Conservation (phyloP, 2,329 filamentous ascomycete species). For the Cercospora sp. region DNA sequence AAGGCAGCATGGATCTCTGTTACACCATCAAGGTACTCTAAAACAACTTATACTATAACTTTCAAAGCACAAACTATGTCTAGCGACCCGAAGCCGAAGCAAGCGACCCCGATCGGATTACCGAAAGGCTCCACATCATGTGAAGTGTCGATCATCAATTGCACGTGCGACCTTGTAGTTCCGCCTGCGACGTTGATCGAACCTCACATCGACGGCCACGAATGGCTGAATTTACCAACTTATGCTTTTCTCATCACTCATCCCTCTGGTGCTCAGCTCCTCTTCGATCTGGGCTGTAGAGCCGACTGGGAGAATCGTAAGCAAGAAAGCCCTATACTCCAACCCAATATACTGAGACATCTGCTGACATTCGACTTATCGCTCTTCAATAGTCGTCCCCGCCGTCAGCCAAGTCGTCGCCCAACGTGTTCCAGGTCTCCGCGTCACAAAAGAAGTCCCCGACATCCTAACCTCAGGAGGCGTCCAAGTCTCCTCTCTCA, state of each 20-base stretch:
- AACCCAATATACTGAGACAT: neutral
- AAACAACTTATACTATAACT: neutral
- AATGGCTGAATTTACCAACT: conserved; percentile 26
- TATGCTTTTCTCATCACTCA: conserved; percentile 24
- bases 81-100: conserved; percentile 13
- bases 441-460: conserved; percentile 34
- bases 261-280: conserved; percentile 35
- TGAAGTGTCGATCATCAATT: conserved; percentile 26
- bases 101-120: conserved; percentile 20
- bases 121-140: conserved; percentile 22
- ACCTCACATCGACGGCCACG: conserved; percentile 54
- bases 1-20: neutral
- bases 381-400: conserved; percentile 25
- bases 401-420: conserved; percentile 19
- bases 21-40: conserved; percentile 14
- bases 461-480: conserved; percentile 41
- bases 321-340: neutral
- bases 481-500: conserved; percentile 37
- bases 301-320: conserved; percentile 44
- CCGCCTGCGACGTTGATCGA: conserved; percentile 69
- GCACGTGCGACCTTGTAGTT: conserved; percentile 23
- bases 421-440: conserved; percentile 27
- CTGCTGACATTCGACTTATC: neutral
- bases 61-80: conserved; percentile 20
- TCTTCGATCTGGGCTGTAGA: conserved; percentile 47